Conservation (phyloP, 169 alveolate species). For the Eimeria maxima region DNA sequence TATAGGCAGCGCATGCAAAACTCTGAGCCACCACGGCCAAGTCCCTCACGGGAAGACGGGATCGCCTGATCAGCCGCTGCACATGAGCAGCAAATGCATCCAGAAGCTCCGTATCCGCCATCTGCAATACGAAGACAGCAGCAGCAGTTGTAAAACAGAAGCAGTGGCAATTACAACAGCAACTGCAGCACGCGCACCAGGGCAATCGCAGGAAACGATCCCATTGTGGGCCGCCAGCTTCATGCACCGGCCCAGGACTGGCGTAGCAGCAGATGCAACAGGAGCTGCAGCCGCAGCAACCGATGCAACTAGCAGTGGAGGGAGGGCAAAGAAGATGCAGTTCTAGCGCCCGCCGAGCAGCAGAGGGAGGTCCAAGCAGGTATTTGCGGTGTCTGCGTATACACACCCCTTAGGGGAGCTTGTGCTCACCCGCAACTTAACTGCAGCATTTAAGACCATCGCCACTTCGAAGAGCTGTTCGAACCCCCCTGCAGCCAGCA, state of each 20-base stretch:
- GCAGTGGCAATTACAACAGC: neutral
- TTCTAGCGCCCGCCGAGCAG: neutral
- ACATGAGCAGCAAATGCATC: slow-evolving; percentile 6
- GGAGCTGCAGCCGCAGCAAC: too few relatives aligned
- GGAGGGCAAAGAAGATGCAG: neutral
- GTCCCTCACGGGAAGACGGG: slow-evolving; percentile 14
- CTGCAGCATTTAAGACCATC: slow-evolving; percentile 19
- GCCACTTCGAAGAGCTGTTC: slow-evolving; percentile 31
- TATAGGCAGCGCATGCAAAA: neutral
- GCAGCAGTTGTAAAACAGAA: neutral
- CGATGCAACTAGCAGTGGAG: too few relatives aligned
- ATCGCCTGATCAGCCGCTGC: slow-evolving; percentile 54
- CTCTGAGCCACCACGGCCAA: slow-evolving; percentile 38
- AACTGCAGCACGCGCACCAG: too few relatives aligned
- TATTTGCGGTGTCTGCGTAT: too few relatives aligned
- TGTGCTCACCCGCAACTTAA: neutral
- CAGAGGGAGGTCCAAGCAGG: neutral
- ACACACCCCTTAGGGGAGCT: neutral
- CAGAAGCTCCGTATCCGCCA: slow-evolving; percentile 22
- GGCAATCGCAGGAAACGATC: too few relatives aligned
- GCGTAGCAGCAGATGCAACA: too few relatives aligned
- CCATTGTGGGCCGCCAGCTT: too few relatives aligned
- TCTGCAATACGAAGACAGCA: neutral
- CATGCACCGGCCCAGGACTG: too few relatives aligned
- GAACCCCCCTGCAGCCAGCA: slow-evolving; percentile 50